Evolutionary conservation across 495 filamentous ascomycete genomes (phyloP).

Genomic region (Paragyromitra xinjiangensis): DNA sequence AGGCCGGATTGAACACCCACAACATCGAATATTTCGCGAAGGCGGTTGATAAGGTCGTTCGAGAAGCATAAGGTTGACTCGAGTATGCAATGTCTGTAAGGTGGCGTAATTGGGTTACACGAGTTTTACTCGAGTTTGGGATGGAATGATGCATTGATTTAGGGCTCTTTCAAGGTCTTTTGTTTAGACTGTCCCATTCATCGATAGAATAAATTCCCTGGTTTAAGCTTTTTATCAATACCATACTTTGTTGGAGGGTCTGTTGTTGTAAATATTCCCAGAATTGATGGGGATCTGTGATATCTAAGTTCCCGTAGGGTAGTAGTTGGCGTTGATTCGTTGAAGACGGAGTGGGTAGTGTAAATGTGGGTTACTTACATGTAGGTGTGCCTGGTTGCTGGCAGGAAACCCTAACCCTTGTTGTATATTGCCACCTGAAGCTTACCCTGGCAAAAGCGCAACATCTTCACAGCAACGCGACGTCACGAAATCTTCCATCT

Average conservation of each 20-base stretch:
- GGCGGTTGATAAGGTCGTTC: constrained; percentile 85
- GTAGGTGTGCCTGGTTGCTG: background rate
- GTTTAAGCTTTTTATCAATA: constrained; percentile 6
- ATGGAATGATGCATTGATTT: constrained; percentile 14
- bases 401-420: constrained; percentile 43
- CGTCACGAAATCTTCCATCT: constrained; percentile 17
- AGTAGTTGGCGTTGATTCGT: too few species aligned
- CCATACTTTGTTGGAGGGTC: background rate
- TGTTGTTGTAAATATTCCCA: background rate
- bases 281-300: background rate
- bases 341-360: too few species aligned
- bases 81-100: background rate
- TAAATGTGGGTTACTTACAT: too few species aligned
- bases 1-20: constrained; percentile 86
- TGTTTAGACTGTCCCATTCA: background rate
- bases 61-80: constrained; percentile 58
- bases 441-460: constrained; percentile 20
- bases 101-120: background rate
- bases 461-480: constrained; percentile 34
- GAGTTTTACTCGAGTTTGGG: background rate
- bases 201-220: constrained; percentile 19
- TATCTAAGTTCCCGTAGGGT: background rate
- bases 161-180: constrained; percentile 10
- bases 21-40: constrained; percentile 94
- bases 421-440: constrained; percentile 20